A percentile compares a stretch with the other conserved stretches of the same genome.
These are phyloP conservation scores for Silene conica DNA, from an alignment of 148 eudicot species.

Conservation along the genomic window DNA sequence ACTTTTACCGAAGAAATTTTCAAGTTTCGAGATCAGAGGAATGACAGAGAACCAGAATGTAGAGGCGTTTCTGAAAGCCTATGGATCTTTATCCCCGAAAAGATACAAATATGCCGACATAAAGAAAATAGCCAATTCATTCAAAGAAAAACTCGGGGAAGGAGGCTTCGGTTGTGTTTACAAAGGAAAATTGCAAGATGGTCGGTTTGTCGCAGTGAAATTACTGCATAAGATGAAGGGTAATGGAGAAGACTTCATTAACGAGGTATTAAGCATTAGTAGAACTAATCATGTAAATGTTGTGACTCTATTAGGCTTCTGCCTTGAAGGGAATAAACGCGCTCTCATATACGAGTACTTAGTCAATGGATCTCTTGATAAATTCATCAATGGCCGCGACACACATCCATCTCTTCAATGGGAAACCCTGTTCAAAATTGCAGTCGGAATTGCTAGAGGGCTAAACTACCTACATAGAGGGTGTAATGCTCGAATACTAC, in stretches of 20 bases:
- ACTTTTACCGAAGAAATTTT: background rate
- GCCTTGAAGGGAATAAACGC: constrained; percentile 51
- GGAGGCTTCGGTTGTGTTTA: constrained; percentile 81
- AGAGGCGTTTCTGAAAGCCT: constrained; percentile 21
- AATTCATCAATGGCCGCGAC: background rate
- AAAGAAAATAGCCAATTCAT: constrained; percentile 53
- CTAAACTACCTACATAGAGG: constrained; percentile 33
- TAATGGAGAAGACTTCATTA: constrained; percentile 34
- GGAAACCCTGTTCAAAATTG: constrained; percentile 16
- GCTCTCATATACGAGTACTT: constrained; percentile 10
- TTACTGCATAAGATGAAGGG: constrained; percentile 25
- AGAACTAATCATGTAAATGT: constrained; percentile 63
- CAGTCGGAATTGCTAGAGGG: constrained; percentile 24
- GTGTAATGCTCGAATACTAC: constrained; percentile 28
- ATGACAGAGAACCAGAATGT: constrained; percentile 13
- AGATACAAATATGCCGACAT: constrained; percentile 52
- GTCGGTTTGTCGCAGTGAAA: constrained; percentile 67
- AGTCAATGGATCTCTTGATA: too few relatives aligned
- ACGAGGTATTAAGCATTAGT: constrained; percentile 48
- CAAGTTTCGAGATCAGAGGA: background rate
- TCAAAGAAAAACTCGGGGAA: constrained; percentile 63
- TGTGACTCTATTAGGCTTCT: constrained; percentile 51
- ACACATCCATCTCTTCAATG: background rate
- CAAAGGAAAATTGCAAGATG: constrained; percentile 52
- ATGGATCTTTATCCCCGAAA: constrained; percentile 27